A percentile compares a stretch with the other conserved stretches of the same genome.
phyloP scores from a whole-genome alignment of 805 yeast species.

The Saccharomycodes ludwigii region DNA sequence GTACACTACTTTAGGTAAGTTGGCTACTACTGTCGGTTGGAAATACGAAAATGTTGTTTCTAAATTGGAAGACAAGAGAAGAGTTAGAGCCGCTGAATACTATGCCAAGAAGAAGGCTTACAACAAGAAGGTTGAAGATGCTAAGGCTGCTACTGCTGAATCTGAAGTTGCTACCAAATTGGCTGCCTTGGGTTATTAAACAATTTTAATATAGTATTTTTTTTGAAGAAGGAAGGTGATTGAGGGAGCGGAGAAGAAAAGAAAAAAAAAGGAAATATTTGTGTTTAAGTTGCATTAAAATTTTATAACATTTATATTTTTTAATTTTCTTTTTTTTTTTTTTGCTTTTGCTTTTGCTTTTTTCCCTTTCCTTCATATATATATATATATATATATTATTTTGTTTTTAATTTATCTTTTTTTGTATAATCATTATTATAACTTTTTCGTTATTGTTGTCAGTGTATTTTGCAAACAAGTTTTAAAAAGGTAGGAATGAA shows the following conservation, averaged over 20 bases:
- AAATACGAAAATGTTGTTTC: constrained; percentile 97
- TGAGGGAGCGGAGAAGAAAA: too few species aligned
- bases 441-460: too few species aligned
- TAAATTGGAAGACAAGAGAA: constrained; percentile 98
- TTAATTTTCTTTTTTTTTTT: too few species aligned
- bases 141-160: constrained; percentile 77
- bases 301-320: constrained; percentile 7
- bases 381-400: too few species aligned
- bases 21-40: constrained; percentile 97
- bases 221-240: too few species aligned
- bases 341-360: too few species aligned
- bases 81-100: constrained; percentile 97
- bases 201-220: too few species aligned
- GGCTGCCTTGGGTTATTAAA: constrained; percentile 95
- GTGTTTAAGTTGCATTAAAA: constrained; percentile 3
- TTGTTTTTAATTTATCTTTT: too few species aligned
- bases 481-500: too few species aligned
- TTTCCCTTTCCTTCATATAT: too few species aligned
- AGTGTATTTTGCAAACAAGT: too few species aligned
- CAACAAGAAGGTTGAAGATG: constrained; percentile 81
- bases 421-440: too few species aligned
- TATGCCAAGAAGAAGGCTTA: constrained; percentile 97
- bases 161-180: constrained; percentile 86
- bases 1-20: constrained; percentile 96
- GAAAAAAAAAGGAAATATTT: constrained; percentile 4